A percentile compares a stretch with the other conserved stretches of the same genome.
These are phyloP conservation scores for Graphium sp. DNA, from an alignment of 2,329 filamentous ascomycete species.

Conservation along the genomic window DNA sequence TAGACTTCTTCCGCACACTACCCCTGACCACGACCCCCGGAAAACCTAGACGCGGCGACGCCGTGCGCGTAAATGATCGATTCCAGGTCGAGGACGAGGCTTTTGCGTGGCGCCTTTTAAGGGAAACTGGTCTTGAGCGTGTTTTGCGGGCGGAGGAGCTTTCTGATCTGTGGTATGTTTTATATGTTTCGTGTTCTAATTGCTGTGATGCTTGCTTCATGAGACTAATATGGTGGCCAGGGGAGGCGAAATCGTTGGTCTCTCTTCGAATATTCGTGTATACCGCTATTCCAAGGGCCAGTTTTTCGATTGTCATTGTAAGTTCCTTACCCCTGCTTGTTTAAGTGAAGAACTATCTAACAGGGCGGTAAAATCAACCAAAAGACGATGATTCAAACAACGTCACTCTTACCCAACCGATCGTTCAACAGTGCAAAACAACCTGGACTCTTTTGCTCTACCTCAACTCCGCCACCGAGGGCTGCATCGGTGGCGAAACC, in stretches of 20 bases:
- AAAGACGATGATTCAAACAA: conserved; percentile 77
- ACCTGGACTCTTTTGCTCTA: conserved; percentile 90
- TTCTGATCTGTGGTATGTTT: conserved; percentile 25
- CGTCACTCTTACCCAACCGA: conserved; percentile 32
- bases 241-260: conserved; percentile 68
- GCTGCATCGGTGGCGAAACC: conserved; percentile 74
- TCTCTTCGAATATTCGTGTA: conserved; percentile 78
- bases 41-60: conserved; percentile 64
- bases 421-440: conserved; percentile 39
- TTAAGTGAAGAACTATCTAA: too few relatives aligned
- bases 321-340: conserved; percentile 15
- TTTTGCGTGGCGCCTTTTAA: conserved; percentile 67
- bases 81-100: conserved; percentile 62
- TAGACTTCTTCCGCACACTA: conserved; percentile 51
- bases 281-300: conserved; percentile 78
- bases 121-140: conserved; percentile 55
- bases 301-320: conserved; percentile 88
- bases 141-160: conserved; percentile 25
- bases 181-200: background rate
- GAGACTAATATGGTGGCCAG: too few relatives aligned
- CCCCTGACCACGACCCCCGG: conserved; percentile 64
- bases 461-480: conserved; percentile 57
- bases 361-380: conserved; percentile 1
- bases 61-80: conserved; percentile 75
- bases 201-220: too few relatives aligned